phyloP scores from a whole-genome alignment of 495 filamentous ascomycete species.

The Sordaria brevicollis region DNA sequence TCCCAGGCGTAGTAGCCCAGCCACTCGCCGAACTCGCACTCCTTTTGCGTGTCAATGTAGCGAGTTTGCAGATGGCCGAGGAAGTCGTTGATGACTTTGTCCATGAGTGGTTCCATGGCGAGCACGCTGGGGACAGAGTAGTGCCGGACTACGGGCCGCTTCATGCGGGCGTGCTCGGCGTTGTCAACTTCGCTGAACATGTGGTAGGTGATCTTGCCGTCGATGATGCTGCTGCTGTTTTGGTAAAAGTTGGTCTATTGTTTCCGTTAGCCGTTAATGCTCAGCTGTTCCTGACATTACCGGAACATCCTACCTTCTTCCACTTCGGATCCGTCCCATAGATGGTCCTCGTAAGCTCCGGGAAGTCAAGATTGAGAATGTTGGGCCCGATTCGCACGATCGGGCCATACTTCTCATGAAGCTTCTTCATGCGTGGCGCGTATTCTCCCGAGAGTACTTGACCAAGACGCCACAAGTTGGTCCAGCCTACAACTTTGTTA shows the following conservation, averaged over 20 bases:
- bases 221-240: conserved; percentile 23
- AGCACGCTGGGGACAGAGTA: conserved; percentile 26
- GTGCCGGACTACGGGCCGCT: conserved; percentile 26
- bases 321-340: conserved; percentile 19
- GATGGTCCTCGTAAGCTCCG: conserved; percentile 13
- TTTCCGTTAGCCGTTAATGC: not conserved
- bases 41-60: conserved; percentile 8
- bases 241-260: conserved; percentile 31
- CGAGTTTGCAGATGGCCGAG: conserved; percentile 20
- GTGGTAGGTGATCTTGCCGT: conserved; percentile 29
- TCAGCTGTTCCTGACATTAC: not conserved
- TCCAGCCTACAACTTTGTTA: conserved; percentile 15
- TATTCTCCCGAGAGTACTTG: conserved; percentile 16
- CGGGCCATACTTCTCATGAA: conserved; percentile 27
- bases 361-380: conserved; percentile 19
- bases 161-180: conserved; percentile 21
- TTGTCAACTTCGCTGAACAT: conserved; percentile 26
- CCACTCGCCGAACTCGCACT: conserved; percentile 18
- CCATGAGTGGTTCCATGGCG: conserved; percentile 23
- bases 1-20: conserved; percentile 28
- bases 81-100: conserved; percentile 20
- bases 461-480: conserved; percentile 21
- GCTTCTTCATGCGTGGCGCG: conserved; percentile 16
- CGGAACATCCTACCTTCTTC: conserved; percentile 8
- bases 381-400: conserved; percentile 30